Conservation (phyloP, 139 green algal species). For the Microglena sp. region DNA sequence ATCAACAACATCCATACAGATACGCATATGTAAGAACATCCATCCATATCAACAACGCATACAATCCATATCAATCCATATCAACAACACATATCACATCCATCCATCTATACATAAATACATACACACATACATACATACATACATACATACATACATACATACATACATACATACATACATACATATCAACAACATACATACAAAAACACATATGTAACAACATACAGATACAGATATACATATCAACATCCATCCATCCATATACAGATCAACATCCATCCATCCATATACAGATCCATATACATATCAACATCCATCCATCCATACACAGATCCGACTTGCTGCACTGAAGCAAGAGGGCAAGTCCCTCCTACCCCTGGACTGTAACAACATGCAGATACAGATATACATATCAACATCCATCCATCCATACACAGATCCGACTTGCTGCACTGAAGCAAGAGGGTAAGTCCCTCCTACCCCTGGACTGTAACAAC, state of each 20-base stretch:
- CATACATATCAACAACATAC: background rate
- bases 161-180: background rate
- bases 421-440: too few relatives aligned
- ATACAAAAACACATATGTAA: background rate
- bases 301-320: too few relatives aligned
- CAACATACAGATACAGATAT: background rate
- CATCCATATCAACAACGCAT: background rate
- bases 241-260: background rate
- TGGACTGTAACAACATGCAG: background rate
- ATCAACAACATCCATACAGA: too few relatives aligned
- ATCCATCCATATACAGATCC: too few relatives aligned
- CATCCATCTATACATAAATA: background rate
- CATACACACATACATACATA: background rate
- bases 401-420: background rate
- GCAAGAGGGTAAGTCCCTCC: too few relatives aligned
- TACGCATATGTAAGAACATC: background rate
- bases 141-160: background rate
- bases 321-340: too few relatives aligned
- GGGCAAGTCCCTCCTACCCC: background rate
- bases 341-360: too few relatives aligned
- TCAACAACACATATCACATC: background rate
- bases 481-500: too few relatives aligned
- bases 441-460: too few relatives aligned
- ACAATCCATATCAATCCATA: background rate
- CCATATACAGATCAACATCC: too few relatives aligned